A percentile compares a stretch with the other conserved stretches of the same genome.
Evolutionary conservation across 169 alveolate species (phyloP).

Genomic region (Plasmodium yoelii): DNA sequence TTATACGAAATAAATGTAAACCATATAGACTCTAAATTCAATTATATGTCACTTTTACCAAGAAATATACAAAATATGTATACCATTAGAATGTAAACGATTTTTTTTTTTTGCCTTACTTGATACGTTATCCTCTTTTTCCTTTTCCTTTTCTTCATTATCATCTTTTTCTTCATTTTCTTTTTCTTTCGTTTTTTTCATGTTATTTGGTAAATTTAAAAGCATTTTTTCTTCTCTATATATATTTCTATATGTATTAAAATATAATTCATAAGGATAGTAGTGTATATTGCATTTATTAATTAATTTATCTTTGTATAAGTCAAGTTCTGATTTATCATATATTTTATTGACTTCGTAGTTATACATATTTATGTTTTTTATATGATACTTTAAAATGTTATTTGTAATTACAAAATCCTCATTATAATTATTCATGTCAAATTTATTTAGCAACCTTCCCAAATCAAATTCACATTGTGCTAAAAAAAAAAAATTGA

Average conservation of each 20-base stretch:
- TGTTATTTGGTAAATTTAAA: slow-evolving; percentile 41
- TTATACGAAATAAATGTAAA: too few species aligned
- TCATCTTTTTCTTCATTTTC: slow-evolving; percentile 50
- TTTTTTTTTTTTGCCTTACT: slow-evolving; percentile 36
- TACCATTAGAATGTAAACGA: too few species aligned
- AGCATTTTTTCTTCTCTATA: slow-evolving; percentile 71
- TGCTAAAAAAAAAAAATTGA: neutral
- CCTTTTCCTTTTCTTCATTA: slow-evolving; percentile 27
- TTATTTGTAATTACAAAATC: slow-evolving; percentile 73
- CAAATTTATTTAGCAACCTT: slow-evolving; percentile 37
- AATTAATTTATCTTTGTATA: slow-evolving; percentile 60
- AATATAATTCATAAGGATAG: slow-evolving; percentile 71
- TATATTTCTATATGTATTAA: slow-evolving; percentile 69
- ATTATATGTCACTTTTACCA: too few species aligned
- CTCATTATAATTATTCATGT: slow-evolving; percentile 61
- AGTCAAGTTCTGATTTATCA: slow-evolving; percentile 55
- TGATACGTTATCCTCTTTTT: slow-evolving; percentile 30
- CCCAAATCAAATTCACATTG: slow-evolving; percentile 32
- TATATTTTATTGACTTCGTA: slow-evolving; percentile 60
- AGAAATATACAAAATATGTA: too few species aligned
- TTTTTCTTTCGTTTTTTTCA: slow-evolving; percentile 31
- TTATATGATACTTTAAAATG: slow-evolving; percentile 63
- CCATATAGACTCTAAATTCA: too few species aligned
- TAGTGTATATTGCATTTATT: slow-evolving; percentile 51
- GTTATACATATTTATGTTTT: slow-evolving; percentile 61